Base-by-base conservation (phyloP, 371 early-diverging fungal species). In the Mucor piriformis region DNA sequence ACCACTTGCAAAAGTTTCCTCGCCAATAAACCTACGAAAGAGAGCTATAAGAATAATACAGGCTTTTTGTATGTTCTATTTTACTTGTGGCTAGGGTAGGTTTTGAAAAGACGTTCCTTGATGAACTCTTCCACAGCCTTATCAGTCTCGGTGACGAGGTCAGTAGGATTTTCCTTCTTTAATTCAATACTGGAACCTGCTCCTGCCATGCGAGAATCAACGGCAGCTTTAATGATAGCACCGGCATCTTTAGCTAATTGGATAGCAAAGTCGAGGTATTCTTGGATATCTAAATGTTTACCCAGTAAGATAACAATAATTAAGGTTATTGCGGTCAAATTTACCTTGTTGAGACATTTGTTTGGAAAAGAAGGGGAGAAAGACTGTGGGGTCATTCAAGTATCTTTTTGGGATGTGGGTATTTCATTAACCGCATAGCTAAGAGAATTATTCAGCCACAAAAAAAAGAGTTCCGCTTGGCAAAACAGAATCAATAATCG, bases 111-210 rank as follows among this genome's bases (percentile, higher is more conserved):
- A 29, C 76, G 73, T 23, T 67, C 61, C 56, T 88, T 85, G 32
- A 93, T 80, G 48, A 85, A 74, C 50, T 81, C 76, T 50, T 96
- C 94, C 2, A 95, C 93, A 34, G 82, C 83, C 49, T 87, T 80
- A 64, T 96, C 97, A 42, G 88, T 91, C 54, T 83, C 87, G 0
- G 95, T 95, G 29, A 95, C 95, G 50, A 93, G 77, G 64, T 96
- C 95, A 13, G 89, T 84, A 1, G 84, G 83, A 61, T 92, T 92
- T 21, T 85, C 84, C 52, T 70, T 70, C 58, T 84, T 81, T 57
- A 80, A 70, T 27, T 79, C 69, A 35, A 78, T 63, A 24, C 44
- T 48, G 38, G 69, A 72, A 5, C 80, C 72, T n/a, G 75, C 60
- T 10, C 84, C 82, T 35, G 78, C 54, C 59, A 79, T 71, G 44